Percentiles rank a stretch among this genome's conserved stretches.
Conservation (phyloP, 805 yeast genomes). For the Cyberlindnera bimundalis region DNA sequence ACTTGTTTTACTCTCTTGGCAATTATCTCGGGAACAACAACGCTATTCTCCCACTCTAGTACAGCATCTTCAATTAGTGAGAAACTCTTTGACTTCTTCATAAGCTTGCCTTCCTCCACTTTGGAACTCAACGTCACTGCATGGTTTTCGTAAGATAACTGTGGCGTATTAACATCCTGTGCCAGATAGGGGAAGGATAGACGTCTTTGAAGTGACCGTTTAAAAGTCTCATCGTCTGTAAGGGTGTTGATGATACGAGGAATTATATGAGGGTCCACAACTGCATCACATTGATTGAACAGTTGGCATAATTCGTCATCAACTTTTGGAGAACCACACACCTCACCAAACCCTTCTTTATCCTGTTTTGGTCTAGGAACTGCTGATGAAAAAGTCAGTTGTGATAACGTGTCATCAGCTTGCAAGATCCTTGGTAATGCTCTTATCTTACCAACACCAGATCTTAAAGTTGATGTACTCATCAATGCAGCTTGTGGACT, state of each 20-base stretch:
- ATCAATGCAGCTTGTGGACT: constrained; percentile 8
- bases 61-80: constrained; percentile 29
- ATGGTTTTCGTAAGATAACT: constrained; percentile 28
- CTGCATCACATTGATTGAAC: not conserved
- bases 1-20: constrained; percentile 13
- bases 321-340: not conserved
- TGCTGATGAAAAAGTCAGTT: constrained; percentile 5
- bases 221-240: constrained; percentile 17
- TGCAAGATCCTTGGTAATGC: constrained; percentile 25
- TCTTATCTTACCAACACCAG: constrained; percentile 28
- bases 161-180: constrained; percentile 31
- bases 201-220: constrained; percentile 27
- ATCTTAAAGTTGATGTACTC: constrained; percentile 19
- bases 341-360: not conserved
- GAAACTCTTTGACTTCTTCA: constrained; percentile 37
- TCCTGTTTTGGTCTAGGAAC: not conserved
- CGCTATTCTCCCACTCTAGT: constrained; percentile 11
- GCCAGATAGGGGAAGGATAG: constrained; percentile 37
- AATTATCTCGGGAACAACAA: constrained; percentile 12
- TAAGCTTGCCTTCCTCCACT: not conserved
- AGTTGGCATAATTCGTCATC: not conserved
- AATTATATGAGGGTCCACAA: not conserved
- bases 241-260: not conserved
- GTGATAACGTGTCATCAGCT: constrained; percentile 16
- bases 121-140: constrained; percentile 9